These are phyloP conservation scores for Metschnikowia lachancei DNA, from an alignment of 805 yeast species.

Conservation along the genomic window DNA sequence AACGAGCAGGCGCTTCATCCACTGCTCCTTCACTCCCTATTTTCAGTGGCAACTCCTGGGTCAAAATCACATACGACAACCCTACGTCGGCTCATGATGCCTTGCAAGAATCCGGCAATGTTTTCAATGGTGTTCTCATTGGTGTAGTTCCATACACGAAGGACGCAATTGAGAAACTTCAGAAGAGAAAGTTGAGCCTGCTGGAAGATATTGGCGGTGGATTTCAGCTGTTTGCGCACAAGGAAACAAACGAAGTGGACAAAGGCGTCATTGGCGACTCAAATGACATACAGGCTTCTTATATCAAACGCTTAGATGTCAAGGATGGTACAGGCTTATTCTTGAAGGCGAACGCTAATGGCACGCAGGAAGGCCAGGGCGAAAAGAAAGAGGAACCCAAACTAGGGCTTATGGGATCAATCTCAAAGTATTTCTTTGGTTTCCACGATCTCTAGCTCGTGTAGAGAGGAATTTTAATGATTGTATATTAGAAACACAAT, in stretches of 20 bases:
- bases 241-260: constrained; percentile 13
- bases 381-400: constrained; percentile 28
- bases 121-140: constrained; percentile 62
- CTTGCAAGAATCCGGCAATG: constrained; percentile 73
- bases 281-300: constrained; percentile 20
- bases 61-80: constrained; percentile 80
- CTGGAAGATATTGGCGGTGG: constrained; percentile 50
- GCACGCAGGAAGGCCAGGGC: constrained; percentile 20
- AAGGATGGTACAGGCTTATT: constrained; percentile 42
- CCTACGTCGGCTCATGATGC: constrained; percentile 79
- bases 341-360: constrained; percentile 25
- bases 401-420: constrained; percentile 32
- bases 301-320: constrained; percentile 33
- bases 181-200: constrained; percentile 41
- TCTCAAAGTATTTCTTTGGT: constrained; percentile 40
- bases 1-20: constrained; percentile 2
- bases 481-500: constrained; percentile 4
- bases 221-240: constrained; percentile 10
- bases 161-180: constrained; percentile 57
- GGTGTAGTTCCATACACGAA: constrained; percentile 70
- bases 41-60: constrained; percentile 85
- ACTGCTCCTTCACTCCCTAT: constrained; percentile 47
- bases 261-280: constrained; percentile 14
- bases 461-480: background rate
- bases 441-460: constrained; percentile 37